Conservation (phyloP, 2,329 filamentous ascomycete genomes). For the Sarocladium brachiariae region DNA sequence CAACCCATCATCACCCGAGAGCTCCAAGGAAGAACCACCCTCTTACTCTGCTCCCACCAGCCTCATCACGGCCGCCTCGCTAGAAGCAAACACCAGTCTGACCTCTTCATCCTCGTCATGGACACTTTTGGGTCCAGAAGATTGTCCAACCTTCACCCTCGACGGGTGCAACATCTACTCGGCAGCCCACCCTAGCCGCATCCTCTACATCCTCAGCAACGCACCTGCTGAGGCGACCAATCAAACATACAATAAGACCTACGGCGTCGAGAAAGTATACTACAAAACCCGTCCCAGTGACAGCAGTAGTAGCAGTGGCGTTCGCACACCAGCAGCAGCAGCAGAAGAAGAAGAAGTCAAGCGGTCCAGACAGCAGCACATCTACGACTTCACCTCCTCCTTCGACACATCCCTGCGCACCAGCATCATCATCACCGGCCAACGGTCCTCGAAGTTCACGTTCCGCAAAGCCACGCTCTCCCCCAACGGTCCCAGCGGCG, state of each 20-base stretch:
- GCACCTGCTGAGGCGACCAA: background rate
- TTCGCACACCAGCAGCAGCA: no score
- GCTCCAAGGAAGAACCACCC: background rate
- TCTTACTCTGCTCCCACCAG: background rate
- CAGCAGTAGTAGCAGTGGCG: no score
- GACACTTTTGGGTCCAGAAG: background rate
- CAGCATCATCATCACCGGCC: background rate
- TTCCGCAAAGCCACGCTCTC: background rate
- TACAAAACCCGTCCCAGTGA: background rate
- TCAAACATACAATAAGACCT: background rate
- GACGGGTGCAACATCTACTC: conserved; percentile 9
- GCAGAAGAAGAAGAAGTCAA: no score
- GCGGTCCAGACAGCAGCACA: background rate
- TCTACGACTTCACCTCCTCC: conserved; percentile 4
- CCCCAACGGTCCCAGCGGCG: background rate
- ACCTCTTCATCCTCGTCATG: background rate
- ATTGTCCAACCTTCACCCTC: conserved; percentile 2
- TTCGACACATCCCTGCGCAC: background rate
- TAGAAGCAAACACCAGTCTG: background rate
- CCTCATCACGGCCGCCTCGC: background rate
- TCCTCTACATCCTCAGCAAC: conserved; percentile 10
- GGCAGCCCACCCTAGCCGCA: conserved; percentile 1
- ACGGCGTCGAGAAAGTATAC: conserved; percentile 10
- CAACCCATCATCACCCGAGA: background rate
- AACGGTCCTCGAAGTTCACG: background rate